Percentiles rank a stretch among this genome's conserved stretches.
phyloP scores from a whole-genome alignment of 2,329 filamentous ascomycete genomes.

The Colletotrichum phormii region DNA sequence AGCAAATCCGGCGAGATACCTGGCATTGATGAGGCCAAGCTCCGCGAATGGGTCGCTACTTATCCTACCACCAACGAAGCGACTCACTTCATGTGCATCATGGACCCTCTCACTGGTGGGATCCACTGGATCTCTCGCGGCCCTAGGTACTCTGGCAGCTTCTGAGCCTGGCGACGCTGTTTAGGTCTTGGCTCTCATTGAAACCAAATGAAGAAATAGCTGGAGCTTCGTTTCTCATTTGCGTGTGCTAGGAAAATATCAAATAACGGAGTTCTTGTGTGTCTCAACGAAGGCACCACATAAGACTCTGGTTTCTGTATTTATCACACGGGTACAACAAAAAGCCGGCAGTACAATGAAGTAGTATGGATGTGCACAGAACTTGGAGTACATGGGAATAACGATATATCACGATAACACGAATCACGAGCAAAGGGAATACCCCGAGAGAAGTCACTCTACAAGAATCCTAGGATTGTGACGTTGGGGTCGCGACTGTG shows the following conservation, averaged over 20 bases:
- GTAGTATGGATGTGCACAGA: not conserved
- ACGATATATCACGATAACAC: not conserved
- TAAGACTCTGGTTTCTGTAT: not conserved
- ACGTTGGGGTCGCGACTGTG: not conserved
- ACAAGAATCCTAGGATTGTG: not conserved
- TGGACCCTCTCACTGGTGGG: conserved; percentile 63
- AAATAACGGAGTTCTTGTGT: not conserved
- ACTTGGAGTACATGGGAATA: not conserved
- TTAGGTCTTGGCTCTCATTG: too few relatives aligned
- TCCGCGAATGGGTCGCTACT: conserved; percentile 60
- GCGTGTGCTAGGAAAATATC: not conserved
- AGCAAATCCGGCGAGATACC: not conserved
- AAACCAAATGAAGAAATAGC: not conserved
- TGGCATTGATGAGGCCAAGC: conserved; percentile 43
- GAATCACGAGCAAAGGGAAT: not conserved
- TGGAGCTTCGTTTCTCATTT: not conserved
- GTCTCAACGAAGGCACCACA: not conserved
- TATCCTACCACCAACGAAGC: conserved; percentile 67
- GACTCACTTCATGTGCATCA: conserved; percentile 68
- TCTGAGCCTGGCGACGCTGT: not conserved
- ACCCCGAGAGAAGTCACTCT: not conserved
- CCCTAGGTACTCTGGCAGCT: not conserved
- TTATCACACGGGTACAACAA: not conserved
- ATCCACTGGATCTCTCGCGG: conserved; percentile 54
- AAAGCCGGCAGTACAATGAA: not conserved